These are phyloP conservation scores for Colletotrichum sansevieriae DNA, from an alignment of 2,329 filamentous ascomycete species.

Conservation along the genomic window DNA sequence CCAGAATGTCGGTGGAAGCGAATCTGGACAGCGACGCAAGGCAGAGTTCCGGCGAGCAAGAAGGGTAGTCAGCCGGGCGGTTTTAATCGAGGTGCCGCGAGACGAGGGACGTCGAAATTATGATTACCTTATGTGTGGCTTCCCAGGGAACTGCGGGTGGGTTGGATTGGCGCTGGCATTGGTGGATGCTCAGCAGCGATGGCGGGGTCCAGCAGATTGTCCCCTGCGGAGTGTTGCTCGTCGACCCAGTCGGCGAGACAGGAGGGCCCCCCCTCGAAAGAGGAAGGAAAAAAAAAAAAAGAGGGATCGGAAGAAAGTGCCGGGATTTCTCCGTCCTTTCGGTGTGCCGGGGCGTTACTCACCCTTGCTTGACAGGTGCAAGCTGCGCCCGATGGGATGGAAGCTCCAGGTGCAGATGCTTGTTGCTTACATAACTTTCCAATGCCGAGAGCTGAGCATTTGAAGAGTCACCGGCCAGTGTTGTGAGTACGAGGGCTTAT, in stretches of 20 bases:
- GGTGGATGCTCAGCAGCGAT: conserved; percentile 24
- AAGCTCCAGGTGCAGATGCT: conserved; percentile 21
- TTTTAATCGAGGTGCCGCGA: conserved; percentile 28
- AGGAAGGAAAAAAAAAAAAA: conserved; percentile 3
- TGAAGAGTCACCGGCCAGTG: conserved; percentile 8
- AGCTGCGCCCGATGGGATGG: neutral
- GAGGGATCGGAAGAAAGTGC: neutral
- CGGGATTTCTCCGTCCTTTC: conserved; percentile 35
- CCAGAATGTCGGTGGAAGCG: neutral
- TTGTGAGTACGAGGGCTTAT: too few species aligned
- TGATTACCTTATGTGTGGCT: conserved; percentile 36
- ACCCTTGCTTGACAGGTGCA: conserved; percentile 22
- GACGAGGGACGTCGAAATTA: conserved; percentile 35
- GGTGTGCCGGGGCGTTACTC: conserved; percentile 34
- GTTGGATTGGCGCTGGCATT: conserved; percentile 26
- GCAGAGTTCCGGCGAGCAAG: neutral
- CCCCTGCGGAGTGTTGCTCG: neutral
- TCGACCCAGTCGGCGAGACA: too few species aligned
- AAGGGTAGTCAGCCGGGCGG: conserved; percentile 9
- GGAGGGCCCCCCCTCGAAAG: too few species aligned
- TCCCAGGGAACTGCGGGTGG: conserved; percentile 21
- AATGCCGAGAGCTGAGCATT: neutral
- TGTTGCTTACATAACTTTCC: neutral
- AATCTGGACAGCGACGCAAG: too few species aligned
- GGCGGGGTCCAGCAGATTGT: conserved; percentile 19